Base-by-base conservation (phyloP, 805 yeast genomes). In the Candida ortonii region DNA sequence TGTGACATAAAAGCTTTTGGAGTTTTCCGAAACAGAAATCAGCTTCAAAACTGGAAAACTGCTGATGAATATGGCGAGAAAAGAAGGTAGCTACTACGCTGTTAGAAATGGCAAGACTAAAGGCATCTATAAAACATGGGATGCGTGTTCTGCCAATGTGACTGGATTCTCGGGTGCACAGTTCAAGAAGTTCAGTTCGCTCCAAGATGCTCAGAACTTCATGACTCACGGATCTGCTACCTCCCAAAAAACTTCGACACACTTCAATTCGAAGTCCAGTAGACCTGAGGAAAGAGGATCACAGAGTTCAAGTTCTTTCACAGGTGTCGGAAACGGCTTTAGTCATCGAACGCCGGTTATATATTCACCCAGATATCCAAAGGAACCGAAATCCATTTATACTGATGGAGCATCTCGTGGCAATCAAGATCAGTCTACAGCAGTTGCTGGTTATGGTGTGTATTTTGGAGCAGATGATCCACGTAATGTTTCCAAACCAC, bases 331-430 rank as follows among this genome's bases (percentile, higher is more conserved):
- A 6, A n/a, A n/a, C n/a, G n/a, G n/a, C n/a, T n/a, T n/a, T n/a
- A n/a, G n/a, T n/a, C n/a, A n/a, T n/a, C n/a, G n/a, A n/a, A n/a
- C n/a, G n/a, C n/a, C n/a, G n/a, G n/a, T n/a, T n/a, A 24, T 7
- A 9, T n/a, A 11, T 15, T 17, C 30, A 18, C 15, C 28, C 8
- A 10, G 18, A 12, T 23, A 17, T 19, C 12, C 16, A 22, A 16
- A 28, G 15, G 20, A 27, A 15, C 19, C 16, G 1, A 31, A 25
- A 15, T 25, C 26, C 7, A 64, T 86, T 0, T 88, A 73, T 50
- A 80, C 86, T 14, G 97, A 88, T 57, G 97, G 96, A 0, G 84
- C 95, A 0, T 67, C 80, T 0, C 61, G 78, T 7, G 70, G 73
- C 4, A 81, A 82, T 47, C 88, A 87, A 1, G 61, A 50, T 14